Percentiles rank a stretch among this genome's conserved stretches.
Evolutionary conservation across 2,329 filamentous ascomycete genomes (phyloP).

Genomic region (Piedraia hortae): DNA sequence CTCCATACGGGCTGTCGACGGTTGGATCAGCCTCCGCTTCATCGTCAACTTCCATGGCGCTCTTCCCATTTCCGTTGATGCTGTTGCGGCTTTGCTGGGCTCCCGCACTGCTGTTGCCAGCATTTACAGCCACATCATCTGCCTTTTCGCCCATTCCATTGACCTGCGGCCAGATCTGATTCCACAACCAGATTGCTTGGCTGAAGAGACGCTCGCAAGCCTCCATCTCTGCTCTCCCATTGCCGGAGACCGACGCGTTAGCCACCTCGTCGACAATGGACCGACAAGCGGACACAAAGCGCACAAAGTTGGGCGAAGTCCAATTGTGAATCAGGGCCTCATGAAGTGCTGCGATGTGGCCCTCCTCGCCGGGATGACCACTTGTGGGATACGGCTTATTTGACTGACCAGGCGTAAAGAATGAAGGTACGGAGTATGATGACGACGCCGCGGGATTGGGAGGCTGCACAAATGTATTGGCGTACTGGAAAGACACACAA

Average conservation of each 20-base stretch:
- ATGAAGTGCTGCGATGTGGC: slow-evolving; percentile 22
- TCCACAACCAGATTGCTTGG: slow-evolving; percentile 21
- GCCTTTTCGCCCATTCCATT: slow-evolving; percentile 22
- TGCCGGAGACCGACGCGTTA: slow-evolving; percentile 19
- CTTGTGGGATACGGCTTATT: slow-evolving; percentile 2
- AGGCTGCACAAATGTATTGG: slow-evolving; percentile 18
- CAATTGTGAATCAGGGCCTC: slow-evolving; percentile 24
- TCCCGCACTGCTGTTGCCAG: background rate
- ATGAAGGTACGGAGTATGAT: slow-evolving; percentile 10
- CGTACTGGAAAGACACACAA: slow-evolving; percentile 21
- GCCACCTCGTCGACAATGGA: slow-evolving; percentile 23
- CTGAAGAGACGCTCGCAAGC: slow-evolving; percentile 21
- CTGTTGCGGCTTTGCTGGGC: slow-evolving; percentile 1
- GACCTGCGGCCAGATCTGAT: slow-evolving; percentile 23
- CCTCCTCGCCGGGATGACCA: slow-evolving; percentile 10
- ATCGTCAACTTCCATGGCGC: slow-evolving; percentile 5
- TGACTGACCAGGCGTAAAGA: slow-evolving; percentile 5
- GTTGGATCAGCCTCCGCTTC: slow-evolving; percentile 4
- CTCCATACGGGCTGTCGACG: slow-evolving; percentile 6
- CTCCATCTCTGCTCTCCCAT: slow-evolving; percentile 21
- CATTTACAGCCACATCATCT: slow-evolving; percentile 9
- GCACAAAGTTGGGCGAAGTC: slow-evolving; percentile 22
- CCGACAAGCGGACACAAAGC: slow-evolving; percentile 22
- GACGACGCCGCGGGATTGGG: slow-evolving; percentile 5
- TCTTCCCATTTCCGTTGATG: slow-evolving; percentile 1